These are phyloP conservation scores for Lentinula sp. DNA, from an alignment of 768 basidiomycete genomes.

Conservation along the genomic window DNA sequence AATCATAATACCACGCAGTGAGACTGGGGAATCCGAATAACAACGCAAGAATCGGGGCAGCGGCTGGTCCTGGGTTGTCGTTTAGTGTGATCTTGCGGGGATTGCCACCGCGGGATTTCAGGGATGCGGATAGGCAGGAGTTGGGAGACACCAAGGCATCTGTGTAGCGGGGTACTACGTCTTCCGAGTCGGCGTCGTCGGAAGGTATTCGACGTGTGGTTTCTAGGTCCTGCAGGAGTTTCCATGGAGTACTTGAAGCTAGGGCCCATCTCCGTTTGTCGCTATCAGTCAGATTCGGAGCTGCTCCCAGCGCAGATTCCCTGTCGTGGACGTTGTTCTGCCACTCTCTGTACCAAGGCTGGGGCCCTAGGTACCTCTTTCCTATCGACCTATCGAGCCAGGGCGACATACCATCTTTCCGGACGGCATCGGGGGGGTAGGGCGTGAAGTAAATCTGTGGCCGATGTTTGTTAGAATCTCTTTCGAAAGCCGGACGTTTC, in stretches of 20 bases:
- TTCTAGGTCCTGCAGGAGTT: background rate
- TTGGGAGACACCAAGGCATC: background rate
- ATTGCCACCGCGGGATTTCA: background rate
- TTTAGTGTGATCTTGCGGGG: background rate
- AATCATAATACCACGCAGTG: background rate
- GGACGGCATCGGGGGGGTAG: too few relatives aligned
- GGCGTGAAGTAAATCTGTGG: too few relatives aligned
- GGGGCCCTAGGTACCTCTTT: background rate
- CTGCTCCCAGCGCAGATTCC: background rate
- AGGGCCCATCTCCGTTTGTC: background rate
- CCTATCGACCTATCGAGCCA: background rate
- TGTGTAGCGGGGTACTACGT: background rate
- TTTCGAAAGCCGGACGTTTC: too few relatives aligned
- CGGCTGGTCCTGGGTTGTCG: background rate
- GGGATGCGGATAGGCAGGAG: background rate
- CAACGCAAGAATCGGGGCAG: background rate
- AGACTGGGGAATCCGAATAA: background rate
- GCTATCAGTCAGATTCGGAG: background rate
- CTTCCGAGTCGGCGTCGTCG: too few relatives aligned
- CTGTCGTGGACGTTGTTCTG: background rate
- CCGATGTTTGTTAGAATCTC: too few relatives aligned
- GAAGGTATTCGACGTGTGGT: background rate
- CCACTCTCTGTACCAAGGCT: background rate
- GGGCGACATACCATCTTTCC: background rate
- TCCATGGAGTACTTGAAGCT: background rate